Percentiles rank a stretch among this genome's conserved stretches.
Evolutionary conservation across 768 basidiomycete species (phyloP).

Genomic region (Terana coerulea): DNA sequence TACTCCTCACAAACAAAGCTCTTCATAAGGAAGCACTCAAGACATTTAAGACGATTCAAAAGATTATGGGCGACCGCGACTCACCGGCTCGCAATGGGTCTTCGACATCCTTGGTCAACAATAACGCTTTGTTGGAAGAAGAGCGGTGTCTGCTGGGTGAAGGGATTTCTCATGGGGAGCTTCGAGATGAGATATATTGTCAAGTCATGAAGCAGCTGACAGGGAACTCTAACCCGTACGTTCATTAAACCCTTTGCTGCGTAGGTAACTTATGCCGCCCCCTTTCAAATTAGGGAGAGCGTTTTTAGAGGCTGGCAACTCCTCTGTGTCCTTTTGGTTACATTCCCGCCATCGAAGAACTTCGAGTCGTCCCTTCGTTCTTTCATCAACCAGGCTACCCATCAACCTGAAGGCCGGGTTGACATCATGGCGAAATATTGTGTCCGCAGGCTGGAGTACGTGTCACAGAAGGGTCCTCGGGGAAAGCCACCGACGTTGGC

Average conservation of each 20-base stretch:
- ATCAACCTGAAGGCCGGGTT: constrained; percentile 68
- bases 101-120: constrained; percentile 39
- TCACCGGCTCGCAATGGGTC: constrained; percentile 40
- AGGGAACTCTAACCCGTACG: constrained; percentile 75
- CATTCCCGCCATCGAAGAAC: constrained; percentile 91
- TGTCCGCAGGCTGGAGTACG: constrained; percentile 66
- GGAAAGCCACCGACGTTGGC: constrained; percentile 77
- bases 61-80: constrained; percentile 89
- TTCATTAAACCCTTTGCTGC: constrained; percentile 20
- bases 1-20: constrained; percentile 54
- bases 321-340: constrained; percentile 83
- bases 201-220: constrained; percentile 91
- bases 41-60: constrained; percentile 86
- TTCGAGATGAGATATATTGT: constrained; percentile 92
- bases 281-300: constrained; percentile 55
- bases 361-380: constrained; percentile 87
- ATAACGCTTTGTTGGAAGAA: constrained; percentile 62
- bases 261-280: neutral
- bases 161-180: constrained; percentile 75
- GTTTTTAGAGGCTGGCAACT: constrained; percentile 92
- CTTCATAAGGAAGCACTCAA: constrained; percentile 77
- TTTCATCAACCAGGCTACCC: constrained; percentile 39
- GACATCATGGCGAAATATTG: constrained; percentile 93
- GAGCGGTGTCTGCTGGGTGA: constrained; percentile 82
- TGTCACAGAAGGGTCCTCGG: constrained; percentile 81